phyloP scores from a whole-genome alignment of 257 asterid species.

The Plantago elongata region DNA sequence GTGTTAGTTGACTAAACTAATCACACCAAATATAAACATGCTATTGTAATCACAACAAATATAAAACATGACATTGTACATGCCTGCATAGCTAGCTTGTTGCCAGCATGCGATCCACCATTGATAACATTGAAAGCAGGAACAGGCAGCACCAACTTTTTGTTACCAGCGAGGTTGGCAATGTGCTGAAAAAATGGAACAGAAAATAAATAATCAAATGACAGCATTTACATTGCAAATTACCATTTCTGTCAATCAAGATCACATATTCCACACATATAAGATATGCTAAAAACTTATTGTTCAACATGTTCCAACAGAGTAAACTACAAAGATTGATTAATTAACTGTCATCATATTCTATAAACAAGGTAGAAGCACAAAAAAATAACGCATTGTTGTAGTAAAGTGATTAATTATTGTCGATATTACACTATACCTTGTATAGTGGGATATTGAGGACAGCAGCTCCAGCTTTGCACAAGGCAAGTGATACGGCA shows the following conservation, averaged over 20 bases:
- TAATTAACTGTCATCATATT: too few relatives aligned
- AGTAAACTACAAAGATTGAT: too few relatives aligned
- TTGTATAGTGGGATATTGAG: slow-evolving; percentile 74
- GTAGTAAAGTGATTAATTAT: too few relatives aligned
- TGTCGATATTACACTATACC: slow-evolving; percentile 33
- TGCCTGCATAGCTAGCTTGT: slow-evolving; percentile 99
- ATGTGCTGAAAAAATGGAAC: slow-evolving; percentile 60
- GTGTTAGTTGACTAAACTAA: slow-evolving; percentile 1
- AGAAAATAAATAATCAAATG: slow-evolving; percentile 3
- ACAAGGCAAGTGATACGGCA: slow-evolving; percentile 92
- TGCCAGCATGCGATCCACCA: slow-evolving; percentile 99
- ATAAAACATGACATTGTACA: slow-evolving; percentile 12
- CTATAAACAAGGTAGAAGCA: too few relatives aligned
- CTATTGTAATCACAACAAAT: background rate
- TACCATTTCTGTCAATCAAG: too few relatives aligned
- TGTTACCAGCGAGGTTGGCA: slow-evolving; percentile 94
- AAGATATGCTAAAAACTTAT: too few relatives aligned
- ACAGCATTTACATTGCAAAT: background rate
- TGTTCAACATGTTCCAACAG: too few relatives aligned
- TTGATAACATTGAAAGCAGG: slow-evolving; percentile 98
- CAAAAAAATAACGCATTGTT: too few relatives aligned
- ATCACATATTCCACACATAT: too few relatives aligned
- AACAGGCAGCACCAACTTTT: slow-evolving; percentile 87
- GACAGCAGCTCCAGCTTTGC: slow-evolving; percentile 92
- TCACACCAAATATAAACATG: too few relatives aligned